Percentiles rank a stretch among this genome's conserved stretches.
phyloP scores from a whole-genome alignment of 1,284 basidiomycete species.

The Heterobasidion parviporum region DNA sequence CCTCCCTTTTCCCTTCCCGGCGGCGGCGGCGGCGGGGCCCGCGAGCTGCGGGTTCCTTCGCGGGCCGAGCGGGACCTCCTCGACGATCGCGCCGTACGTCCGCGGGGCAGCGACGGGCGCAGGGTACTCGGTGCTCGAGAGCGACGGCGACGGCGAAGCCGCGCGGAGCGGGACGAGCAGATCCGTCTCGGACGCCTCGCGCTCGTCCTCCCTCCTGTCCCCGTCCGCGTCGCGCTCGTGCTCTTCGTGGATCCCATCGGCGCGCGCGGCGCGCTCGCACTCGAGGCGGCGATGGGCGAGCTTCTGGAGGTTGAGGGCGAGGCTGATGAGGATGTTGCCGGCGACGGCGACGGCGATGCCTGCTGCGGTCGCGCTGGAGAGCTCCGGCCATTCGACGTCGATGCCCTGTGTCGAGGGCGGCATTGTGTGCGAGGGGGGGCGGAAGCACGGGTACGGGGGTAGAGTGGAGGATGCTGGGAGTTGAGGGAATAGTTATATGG shows the following conservation, averaged over 20 bases:
- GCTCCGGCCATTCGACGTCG: slow-evolving; percentile 41
- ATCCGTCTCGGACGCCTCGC: not conserved
- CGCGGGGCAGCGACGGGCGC: not conserved
- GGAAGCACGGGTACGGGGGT: too few relatives aligned
- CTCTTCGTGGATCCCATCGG: slow-evolving; percentile 2
- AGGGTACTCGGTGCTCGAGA: not conserved
- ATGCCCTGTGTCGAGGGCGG: slow-evolving; percentile 9
- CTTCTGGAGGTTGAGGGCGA: slow-evolving; percentile 89
- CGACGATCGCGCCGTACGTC: not conserved
- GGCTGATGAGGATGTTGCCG: slow-evolving; percentile 84
- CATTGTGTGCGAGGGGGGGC: not conserved
- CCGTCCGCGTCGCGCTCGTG: not conserved
- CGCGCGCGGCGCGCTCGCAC: slow-evolving; percentile 17
- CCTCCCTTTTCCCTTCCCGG: slow-evolving; percentile 1
- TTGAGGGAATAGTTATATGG: too few relatives aligned
- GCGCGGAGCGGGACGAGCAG: not conserved
- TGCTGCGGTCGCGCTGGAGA: slow-evolving; percentile 55
- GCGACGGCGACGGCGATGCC: slow-evolving; percentile 80
- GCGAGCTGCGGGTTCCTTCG: not conserved
- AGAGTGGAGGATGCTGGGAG: not conserved
- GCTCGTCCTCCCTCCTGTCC: too few relatives aligned
- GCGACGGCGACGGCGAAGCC: not conserved
- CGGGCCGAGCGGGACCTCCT: not conserved
- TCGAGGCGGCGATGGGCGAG: slow-evolving; percentile 79
- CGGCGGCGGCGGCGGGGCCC: not conserved